Conservation (phyloP, 2,329 filamentous ascomycete genomes). For the Alternaria gansuensis region DNA sequence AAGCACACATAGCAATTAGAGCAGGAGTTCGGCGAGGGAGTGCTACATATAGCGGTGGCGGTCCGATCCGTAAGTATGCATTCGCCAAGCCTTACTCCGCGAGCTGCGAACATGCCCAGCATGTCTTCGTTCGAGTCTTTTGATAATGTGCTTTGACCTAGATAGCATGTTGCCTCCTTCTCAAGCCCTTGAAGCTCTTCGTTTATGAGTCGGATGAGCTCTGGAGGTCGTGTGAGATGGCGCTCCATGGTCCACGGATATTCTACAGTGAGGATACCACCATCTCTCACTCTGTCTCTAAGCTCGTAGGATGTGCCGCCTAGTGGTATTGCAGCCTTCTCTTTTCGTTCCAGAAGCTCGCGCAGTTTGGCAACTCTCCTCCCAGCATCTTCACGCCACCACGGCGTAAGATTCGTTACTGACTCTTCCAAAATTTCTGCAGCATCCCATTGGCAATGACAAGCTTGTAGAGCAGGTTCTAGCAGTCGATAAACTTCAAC, state of each 20-base stretch:
- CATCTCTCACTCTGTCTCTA: constrained; percentile 26
- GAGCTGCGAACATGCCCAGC: constrained; percentile 23
- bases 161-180: constrained; percentile 6
- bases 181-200: not conserved
- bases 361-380: constrained; percentile 12
- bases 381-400: not conserved
- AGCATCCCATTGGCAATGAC: constrained; percentile 34
- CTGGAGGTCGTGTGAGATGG: constrained; percentile 13
- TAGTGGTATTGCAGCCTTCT: constrained; percentile 13
- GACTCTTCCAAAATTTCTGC: constrained; percentile 21
- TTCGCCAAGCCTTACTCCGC: constrained; percentile 18
- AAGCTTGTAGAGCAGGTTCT: constrained; percentile 35
- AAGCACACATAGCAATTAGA: constrained; percentile 36
- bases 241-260: constrained; percentile 26
- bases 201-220: constrained; percentile 16
- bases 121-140: constrained; percentile 13
- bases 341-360: constrained; percentile 21
- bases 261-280: constrained; percentile 25
- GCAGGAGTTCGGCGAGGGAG: constrained; percentile 23
- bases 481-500: constrained; percentile 20
- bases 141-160: constrained; percentile 15
- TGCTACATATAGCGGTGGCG: constrained; percentile 29
- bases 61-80: constrained; percentile 26
- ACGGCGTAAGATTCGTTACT: not conserved
- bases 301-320: constrained; percentile 20